Conservation (phyloP, 345 rosid genomes). For the Eucalyptus melliodora region DNA sequence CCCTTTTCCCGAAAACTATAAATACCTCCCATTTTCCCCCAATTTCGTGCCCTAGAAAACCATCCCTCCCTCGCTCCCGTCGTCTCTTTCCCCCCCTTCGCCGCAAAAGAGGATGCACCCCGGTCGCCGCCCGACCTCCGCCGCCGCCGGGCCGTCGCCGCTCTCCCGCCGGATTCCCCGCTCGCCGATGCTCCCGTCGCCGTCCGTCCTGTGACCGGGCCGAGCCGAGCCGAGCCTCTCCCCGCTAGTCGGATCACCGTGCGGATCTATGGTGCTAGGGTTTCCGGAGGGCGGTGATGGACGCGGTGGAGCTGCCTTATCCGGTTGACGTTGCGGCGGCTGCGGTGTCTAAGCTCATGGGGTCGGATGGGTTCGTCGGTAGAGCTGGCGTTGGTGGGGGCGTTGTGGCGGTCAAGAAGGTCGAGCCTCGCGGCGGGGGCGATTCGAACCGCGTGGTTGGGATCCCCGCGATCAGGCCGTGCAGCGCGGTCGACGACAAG, state of each 20-base stretch:
- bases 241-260: neutral
- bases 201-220: neutral
- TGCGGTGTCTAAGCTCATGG: conserved; percentile 34
- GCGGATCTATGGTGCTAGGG: neutral
- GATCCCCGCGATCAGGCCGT: conserved; percentile 14
- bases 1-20: conserved; percentile 78
- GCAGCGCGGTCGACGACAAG: conserved; percentile 11
- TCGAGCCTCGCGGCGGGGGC: conserved; percentile 2
- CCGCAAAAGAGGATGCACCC: conserved; percentile 5
- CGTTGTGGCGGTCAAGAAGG: conserved; percentile 13
- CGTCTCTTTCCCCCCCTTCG: conserved; percentile 16
- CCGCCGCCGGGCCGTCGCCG: neutral
- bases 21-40: conserved; percentile 26
- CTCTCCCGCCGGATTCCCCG: neutral
- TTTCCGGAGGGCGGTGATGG: conserved; percentile 21
- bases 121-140: neutral
- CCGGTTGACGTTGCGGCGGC: conserved; percentile 24
- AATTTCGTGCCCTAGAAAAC: conserved; percentile 11
- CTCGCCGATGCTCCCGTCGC: neutral
- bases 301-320: conserved; percentile 37
- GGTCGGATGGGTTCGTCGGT: conserved; percentile 47
- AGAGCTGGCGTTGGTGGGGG: conserved; percentile 24
- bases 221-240: neutral
- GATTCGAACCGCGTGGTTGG: conserved; percentile 11
- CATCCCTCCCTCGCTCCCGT: neutral